phyloP scores from a whole-genome alignment of 768 basidiomycete genomes.

The Paxillus involutus region DNA sequence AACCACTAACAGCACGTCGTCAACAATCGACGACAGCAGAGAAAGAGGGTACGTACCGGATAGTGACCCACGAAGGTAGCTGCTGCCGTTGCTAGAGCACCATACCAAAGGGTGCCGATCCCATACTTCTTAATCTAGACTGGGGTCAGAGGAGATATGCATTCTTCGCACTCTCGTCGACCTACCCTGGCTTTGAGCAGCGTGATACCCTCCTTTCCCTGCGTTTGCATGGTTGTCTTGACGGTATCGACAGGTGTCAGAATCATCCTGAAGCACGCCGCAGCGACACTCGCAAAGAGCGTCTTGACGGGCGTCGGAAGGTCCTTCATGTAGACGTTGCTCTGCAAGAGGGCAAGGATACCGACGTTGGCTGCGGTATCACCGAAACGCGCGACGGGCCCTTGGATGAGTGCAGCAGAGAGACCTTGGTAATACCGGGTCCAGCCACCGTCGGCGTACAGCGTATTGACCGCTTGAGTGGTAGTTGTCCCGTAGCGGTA shows the following conservation, averaged over 20 bases:
- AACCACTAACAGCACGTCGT: conserved; percentile 63
- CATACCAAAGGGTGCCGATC: conserved; percentile 81
- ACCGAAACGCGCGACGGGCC: conserved; percentile 82
- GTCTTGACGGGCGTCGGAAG: conserved; percentile 73
- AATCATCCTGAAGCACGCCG: conserved; percentile 87
- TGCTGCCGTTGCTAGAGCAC: conserved; percentile 87
- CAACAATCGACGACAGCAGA: background rate
- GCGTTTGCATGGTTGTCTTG: conserved; percentile 94
- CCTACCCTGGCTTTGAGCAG: conserved; percentile 68
- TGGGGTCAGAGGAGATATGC: background rate
- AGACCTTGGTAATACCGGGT: conserved; percentile 89
- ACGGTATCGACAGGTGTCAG: conserved; percentile 91
- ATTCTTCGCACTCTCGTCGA: background rate
- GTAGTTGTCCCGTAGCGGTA: conserved; percentile 85
- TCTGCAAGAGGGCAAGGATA: conserved; percentile 80
- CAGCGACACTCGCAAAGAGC: conserved; percentile 72
- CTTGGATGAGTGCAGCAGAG: conserved; percentile 81
- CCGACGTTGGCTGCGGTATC: conserved; percentile 96
- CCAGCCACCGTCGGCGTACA: conserved; percentile 79
- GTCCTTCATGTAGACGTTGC: conserved; percentile 66
- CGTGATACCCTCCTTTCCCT: conserved; percentile 67
- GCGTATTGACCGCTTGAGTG: conserved; percentile 59
- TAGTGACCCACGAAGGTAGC: conserved; percentile 95
- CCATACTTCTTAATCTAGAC: conserved; percentile 74
- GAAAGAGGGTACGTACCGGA: conserved; percentile 49